Percentiles rank a stretch among this genome's conserved stretches.
Conservation (phyloP, 805 yeast genomes). For the Suhomyces pyralidae region DNA sequence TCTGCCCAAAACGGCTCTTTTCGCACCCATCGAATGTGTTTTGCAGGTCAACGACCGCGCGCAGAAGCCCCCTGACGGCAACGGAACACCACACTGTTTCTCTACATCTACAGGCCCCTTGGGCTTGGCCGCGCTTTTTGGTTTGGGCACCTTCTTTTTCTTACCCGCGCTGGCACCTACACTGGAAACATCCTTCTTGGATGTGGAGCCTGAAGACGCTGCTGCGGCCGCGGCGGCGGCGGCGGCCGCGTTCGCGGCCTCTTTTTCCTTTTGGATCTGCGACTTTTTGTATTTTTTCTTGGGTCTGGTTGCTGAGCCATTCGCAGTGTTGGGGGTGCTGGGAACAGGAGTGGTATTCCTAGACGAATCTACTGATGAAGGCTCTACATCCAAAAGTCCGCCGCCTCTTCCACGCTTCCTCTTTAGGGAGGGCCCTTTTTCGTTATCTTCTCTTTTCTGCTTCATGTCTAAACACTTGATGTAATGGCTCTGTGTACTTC, state of each 20-base stretch:
- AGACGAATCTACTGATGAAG: constrained; percentile 39
- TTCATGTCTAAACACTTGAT: constrained; percentile 39
- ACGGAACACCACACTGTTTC: constrained; percentile 91
- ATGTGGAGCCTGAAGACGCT: constrained; percentile 5
- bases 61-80: constrained; percentile 93
- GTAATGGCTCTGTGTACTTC: constrained; percentile 31
- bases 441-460: constrained; percentile 22
- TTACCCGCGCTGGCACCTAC: constrained; percentile 10
- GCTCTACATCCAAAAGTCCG: constrained; percentile 29
- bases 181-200: constrained; percentile 4
- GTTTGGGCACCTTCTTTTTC: constrained; percentile 34
- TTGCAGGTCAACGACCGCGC: constrained; percentile 96
- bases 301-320: constrained; percentile 22
- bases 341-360: constrained; percentile 39
- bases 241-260: constrained; percentile 46
- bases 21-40: constrained; percentile 98
- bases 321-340: constrained; percentile 21
- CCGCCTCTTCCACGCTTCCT: constrained; percentile 24
- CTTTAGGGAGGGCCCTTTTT: constrained; percentile 17
- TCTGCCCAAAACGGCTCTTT: constrained; percentile 90
- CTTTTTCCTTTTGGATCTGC: constrained; percentile 44
- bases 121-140: constrained; percentile 50
- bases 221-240: constrained; percentile 41
- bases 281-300: constrained; percentile 44
- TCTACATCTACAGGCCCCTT: constrained; percentile 89